These are phyloP conservation scores for Lachnum nothofagi DNA, from an alignment of 2,329 filamentous ascomycete genomes.

Conservation along the genomic window DNA sequence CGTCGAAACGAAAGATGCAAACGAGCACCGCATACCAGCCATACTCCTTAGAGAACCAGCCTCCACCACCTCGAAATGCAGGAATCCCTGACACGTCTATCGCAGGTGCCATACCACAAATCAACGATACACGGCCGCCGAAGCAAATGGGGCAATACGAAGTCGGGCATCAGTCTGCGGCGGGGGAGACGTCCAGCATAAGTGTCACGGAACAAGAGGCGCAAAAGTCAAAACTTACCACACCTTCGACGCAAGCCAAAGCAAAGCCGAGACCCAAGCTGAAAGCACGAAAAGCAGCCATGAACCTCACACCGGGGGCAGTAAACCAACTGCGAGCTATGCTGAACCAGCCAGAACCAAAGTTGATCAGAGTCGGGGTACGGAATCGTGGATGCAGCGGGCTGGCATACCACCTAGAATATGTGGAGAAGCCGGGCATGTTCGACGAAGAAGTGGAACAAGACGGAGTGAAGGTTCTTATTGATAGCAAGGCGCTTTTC, in stretches of 20 bases:
- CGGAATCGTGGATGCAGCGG: conserved; percentile 93
- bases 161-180: conserved; percentile 5
- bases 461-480: conserved; percentile 90
- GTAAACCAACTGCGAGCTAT: conserved; percentile 72
- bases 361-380: conserved; percentile 90
- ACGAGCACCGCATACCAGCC: conserved; percentile 62
- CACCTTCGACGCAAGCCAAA: conserved; percentile 32
- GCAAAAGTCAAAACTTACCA: conserved; percentile 56
- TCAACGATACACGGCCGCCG: conserved; percentile 44
- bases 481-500: conserved; percentile 94
- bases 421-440: conserved; percentile 79
- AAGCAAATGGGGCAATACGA: conserved; percentile 35
- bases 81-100: conserved; percentile 59
- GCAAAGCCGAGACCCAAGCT: conserved; percentile 61
- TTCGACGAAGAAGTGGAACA: conserved; percentile 94
- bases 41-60: conserved; percentile 50
- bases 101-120: conserved; percentile 39
- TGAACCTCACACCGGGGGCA: conserved; percentile 76
- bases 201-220: conserved; percentile 58
- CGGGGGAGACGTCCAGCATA: conserved; percentile 35
- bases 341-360: conserved; percentile 79
- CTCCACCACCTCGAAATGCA: conserved; percentile 50
- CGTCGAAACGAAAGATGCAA: conserved; percentile 57
- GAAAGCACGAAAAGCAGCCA: conserved; percentile 80
- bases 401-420: conserved; percentile 88